A percentile compares a stretch with the other conserved stretches of the same genome.
Evolutionary conservation across 805 yeast species (phyloP).

Genomic region (Dipodascus geniculatus): DNA sequence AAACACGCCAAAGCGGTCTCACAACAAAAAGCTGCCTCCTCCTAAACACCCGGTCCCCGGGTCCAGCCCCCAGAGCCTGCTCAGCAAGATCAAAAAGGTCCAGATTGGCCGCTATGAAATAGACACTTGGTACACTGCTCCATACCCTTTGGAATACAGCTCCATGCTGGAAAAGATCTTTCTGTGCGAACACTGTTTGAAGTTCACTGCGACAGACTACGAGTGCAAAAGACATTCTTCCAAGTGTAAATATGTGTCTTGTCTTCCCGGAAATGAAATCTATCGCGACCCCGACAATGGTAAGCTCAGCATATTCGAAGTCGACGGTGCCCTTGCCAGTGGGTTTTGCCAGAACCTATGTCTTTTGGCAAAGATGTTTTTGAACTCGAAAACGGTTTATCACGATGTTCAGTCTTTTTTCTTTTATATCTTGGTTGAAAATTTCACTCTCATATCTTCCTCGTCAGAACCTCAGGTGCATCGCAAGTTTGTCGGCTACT

Average conservation of each 20-base stretch:
- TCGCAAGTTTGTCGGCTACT: conserved; percentile 86
- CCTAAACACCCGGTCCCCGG: conserved; percentile 15
- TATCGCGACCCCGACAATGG: conserved; percentile 47
- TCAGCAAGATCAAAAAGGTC: conserved; percentile 43
- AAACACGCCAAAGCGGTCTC: background rate
- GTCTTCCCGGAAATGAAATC: conserved; percentile 87
- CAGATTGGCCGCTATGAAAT: conserved; percentile 66
- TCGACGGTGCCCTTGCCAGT: conserved; percentile 79
- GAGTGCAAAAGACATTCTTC: conserved; percentile 56
- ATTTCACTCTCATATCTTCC: conserved; percentile 14
- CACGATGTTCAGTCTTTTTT: conserved; percentile 93
- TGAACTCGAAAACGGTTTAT: conserved; percentile 83
- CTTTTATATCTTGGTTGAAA: conserved; percentile 74
- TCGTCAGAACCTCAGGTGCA: conserved; percentile 29
- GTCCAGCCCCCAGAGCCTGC: conserved; percentile 4
- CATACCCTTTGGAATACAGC: conserved; percentile 81
- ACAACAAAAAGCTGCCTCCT: conserved; percentile 3
- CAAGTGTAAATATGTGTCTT: conserved; percentile 56
- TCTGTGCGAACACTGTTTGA: conserved; percentile 75
- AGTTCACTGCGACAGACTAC: conserved; percentile 62
- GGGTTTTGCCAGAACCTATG: conserved; percentile 84
- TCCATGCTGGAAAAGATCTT: conserved; percentile 31
- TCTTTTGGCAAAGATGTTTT: conserved; percentile 73
- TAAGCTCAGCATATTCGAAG: conserved; percentile 66
- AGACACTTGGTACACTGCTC: conserved; percentile 86